Evolutionary conservation across 2,329 filamentous ascomycete species (phyloP).

Genomic region (Colletotrichum chrysophilum): DNA sequence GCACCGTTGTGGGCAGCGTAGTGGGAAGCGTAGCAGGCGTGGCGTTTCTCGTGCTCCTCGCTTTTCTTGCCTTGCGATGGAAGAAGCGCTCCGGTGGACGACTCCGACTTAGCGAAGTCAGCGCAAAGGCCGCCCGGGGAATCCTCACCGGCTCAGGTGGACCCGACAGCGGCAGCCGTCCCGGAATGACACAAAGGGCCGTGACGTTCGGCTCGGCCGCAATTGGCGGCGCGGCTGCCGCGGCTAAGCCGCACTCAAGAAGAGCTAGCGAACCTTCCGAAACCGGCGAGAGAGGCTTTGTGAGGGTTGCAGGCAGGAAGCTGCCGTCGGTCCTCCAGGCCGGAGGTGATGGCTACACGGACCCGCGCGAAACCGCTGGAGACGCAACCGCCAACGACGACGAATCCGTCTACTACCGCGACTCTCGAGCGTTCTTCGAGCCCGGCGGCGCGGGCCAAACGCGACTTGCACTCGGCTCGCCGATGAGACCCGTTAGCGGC

Average conservation of each 20-base stretch:
- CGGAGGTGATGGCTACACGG: conserved; percentile 68
- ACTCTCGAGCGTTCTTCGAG: conserved; percentile 53
- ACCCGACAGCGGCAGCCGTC: conserved; percentile 22
- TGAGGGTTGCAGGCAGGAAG: conserved; percentile 69
- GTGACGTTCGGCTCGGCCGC: conserved; percentile 34
- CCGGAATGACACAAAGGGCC: conserved; percentile 52
- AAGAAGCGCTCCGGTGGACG: conserved; percentile 55
- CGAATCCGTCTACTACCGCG: conserved; percentile 57
- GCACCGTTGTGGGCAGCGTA: conserved; percentile 57
- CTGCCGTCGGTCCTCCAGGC: conserved; percentile 66
- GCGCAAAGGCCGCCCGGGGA: conserved; percentile 34
- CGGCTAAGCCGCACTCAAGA: conserved; percentile 38
- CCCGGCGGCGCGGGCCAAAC: conserved; percentile 28
- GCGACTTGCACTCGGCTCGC: conserved; percentile 58
- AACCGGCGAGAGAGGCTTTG: conserved; percentile 62
- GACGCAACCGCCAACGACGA: conserved; percentile 33
- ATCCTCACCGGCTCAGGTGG: conserved; percentile 30
- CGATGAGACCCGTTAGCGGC: conserved; percentile 66
- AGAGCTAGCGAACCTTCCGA: conserved; percentile 33
- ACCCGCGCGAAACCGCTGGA: conserved; percentile 42
- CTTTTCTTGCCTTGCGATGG: conserved; percentile 60
- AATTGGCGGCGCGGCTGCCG: conserved; percentile 9
- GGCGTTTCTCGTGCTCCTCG: conserved; percentile 59
- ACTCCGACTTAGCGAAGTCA: conserved; percentile 47
- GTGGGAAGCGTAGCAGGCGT: conserved; percentile 64